A percentile compares a stretch with the other conserved stretches of the same genome.
phyloP scores from a whole-genome alignment of 2,329 filamentous ascomycete species.

The Sclerotinia spermophila region DNA sequence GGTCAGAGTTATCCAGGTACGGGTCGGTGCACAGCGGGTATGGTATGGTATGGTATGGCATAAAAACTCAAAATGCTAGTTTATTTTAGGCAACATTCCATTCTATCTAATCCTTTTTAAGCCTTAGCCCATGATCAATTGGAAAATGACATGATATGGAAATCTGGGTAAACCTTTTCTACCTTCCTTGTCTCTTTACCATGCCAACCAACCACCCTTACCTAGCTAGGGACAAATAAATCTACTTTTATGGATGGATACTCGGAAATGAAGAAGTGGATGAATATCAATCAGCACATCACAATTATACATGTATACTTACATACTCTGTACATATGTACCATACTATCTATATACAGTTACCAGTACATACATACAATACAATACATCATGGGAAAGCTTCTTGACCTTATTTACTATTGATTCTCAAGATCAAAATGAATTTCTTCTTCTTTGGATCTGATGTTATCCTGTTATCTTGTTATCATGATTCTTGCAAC shows the following conservation, averaged over 20 bases:
- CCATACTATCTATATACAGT: too few relatives aligned
- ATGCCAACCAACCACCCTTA: background rate
- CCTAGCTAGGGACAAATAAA: background rate
- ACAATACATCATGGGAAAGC: background rate
- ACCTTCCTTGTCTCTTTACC: background rate
- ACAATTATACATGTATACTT: background rate
- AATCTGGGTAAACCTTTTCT: background rate
- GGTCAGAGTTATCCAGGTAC: background rate
- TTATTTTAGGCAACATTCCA: background rate
- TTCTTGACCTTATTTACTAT: background rate
- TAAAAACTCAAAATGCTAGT: background rate
- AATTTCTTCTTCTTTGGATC: background rate
- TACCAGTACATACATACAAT: too few relatives aligned
- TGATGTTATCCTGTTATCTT: background rate
- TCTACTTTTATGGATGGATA: constrained; percentile 3
- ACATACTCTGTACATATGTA: too few relatives aligned
- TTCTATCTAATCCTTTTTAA: background rate
- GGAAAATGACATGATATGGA: background rate
- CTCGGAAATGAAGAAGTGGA: constrained; percentile 13
- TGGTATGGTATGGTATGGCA: background rate
- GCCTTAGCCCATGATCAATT: background rate
- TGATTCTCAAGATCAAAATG: background rate
- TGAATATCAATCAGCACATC: constrained; percentile 4
- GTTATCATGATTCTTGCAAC: background rate
- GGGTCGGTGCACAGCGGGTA: background rate